Base-by-base conservation (phyloP, 2,329 filamentous ascomycete genomes). In the Fusarium anthophilum region DNA sequence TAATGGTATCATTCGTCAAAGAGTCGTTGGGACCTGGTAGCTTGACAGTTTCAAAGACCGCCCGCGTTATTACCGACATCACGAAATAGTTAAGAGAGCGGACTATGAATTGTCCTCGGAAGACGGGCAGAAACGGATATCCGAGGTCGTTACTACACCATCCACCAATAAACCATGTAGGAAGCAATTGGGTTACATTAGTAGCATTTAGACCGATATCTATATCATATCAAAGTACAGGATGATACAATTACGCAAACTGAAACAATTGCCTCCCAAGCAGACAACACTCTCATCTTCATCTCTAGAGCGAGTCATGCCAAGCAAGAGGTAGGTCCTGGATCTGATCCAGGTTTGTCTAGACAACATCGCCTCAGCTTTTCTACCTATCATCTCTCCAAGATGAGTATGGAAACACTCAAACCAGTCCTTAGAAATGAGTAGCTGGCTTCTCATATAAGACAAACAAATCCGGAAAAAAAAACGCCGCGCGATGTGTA, bases 401-500 rank as follows among this genome's bases (percentile, higher is more conserved):
- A 54, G 28, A 61, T 65, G 28, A 32, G n/a, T 39, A 73, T 50
- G 18, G 62, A 57, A 69, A 60, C 54, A 59, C 55, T 57, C 30
- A 44, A 47, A 47, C 53, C 55, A 32, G 54, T 30, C 28, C 59
- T 28, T 28, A 38, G 20, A 20, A 58, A 69, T 35, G 63, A 28
- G 55, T 48, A 57, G 43, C 65, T 57, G 44, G 55, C 37, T 54
- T 63, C 48, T 63, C 51, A 63, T 70, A 55, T n/a, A 54, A 58
- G 32, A 62, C 43, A 63, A 64, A 63, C 41, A 66, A 67, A 66
- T 58, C 63, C 58, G 35, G 57, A 67, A 24, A n/a, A 47, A 50
- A 50, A 71, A 79, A 79, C 78, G 77, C 78, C 77, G 59, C 71
- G 76, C 78, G 63, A 79, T 79, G 78, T 71, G 69, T 75, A 60